Conservation (phyloP, 352 stramenopile species). For the Pythium dissimile region DNA sequence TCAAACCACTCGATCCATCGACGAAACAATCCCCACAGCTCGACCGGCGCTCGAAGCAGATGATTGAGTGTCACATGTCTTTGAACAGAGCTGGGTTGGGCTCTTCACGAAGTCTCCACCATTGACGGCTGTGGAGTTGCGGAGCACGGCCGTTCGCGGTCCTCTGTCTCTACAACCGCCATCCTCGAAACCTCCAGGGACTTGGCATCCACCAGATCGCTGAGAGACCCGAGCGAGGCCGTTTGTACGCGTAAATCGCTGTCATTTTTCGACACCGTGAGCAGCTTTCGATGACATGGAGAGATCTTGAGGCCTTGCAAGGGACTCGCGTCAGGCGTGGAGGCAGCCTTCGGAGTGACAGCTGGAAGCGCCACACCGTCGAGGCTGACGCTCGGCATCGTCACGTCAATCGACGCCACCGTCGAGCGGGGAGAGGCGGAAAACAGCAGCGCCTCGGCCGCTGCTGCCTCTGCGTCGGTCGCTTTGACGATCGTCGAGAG, state of each 20-base stretch:
- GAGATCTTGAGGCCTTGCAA: slow-evolving; percentile 32
- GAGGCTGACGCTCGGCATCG: neutral
- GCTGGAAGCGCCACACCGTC: neutral
- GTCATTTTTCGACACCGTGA: slow-evolving; percentile 31
- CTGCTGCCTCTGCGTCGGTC: slow-evolving; percentile 11
- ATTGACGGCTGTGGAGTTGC: too few relatives aligned
- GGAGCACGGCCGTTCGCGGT: too few relatives aligned
- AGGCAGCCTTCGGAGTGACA: slow-evolving; percentile 29
- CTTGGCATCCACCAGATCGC: slow-evolving; percentile 18
- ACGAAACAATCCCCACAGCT: too few relatives aligned
- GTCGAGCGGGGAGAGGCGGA: slow-evolving; percentile 3
- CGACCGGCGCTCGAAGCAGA: too few relatives aligned
- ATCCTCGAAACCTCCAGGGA: neutral
- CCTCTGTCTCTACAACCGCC: too few relatives aligned
- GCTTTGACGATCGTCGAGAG: too few relatives aligned
- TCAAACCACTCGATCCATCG: too few relatives aligned
- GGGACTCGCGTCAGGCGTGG: slow-evolving; percentile 17
- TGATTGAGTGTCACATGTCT: too few relatives aligned
- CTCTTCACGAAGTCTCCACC: slow-evolving; percentile 3
- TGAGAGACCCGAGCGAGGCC: slow-evolving; percentile 40
- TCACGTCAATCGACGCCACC: slow-evolving; percentile 8
- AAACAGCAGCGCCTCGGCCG: slow-evolving; percentile 14
- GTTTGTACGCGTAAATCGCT: slow-evolving; percentile 28
- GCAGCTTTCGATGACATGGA: slow-evolving; percentile 45
- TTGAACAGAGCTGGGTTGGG: too few relatives aligned